These are phyloP conservation scores for Corniculantispora saksenae DNA, from an alignment of 2,329 filamentous ascomycete genomes.

Conservation along the genomic window DNA sequence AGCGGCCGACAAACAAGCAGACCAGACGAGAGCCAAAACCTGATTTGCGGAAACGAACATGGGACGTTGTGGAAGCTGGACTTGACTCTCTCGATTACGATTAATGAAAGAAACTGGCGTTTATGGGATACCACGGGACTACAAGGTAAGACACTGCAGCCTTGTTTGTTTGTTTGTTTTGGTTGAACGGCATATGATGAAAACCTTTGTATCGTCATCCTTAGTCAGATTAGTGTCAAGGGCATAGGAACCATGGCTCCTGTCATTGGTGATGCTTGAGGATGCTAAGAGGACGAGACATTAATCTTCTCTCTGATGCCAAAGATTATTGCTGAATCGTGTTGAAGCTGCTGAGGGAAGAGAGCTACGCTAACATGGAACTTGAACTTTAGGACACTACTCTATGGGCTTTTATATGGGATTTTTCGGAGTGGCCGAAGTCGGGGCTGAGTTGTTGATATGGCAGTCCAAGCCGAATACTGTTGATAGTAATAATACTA, in stretches of 20 bases:
- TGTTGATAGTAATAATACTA: background rate
- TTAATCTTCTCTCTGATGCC: constrained; percentile 59
- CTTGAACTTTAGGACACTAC: background rate
- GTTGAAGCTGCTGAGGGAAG: background rate
- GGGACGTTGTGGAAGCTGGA: constrained; percentile 65
- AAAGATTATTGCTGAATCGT: background rate
- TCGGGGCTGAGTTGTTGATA: background rate
- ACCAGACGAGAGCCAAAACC: constrained; percentile 52
- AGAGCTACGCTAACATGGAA: background rate
- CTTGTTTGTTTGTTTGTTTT: constrained; percentile 17
- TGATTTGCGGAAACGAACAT: constrained; percentile 66
- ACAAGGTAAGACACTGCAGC: constrained; percentile 13
- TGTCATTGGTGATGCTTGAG: constrained; percentile 33
- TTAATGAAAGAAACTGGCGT: constrained; percentile 58
- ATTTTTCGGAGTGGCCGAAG: background rate
- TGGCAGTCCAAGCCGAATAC: too few species aligned
- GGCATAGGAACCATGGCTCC: constrained; percentile 35
- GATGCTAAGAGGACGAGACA: constrained; percentile 47
- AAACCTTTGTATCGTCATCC: constrained; percentile 90
- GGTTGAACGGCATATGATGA: constrained; percentile 66
- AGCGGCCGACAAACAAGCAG: constrained; percentile 44
- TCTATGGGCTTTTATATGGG: background rate
- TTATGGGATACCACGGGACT: constrained; percentile 22
- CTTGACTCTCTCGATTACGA: constrained; percentile 63
- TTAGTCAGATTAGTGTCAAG: constrained; percentile 70